A percentile compares a stretch with the other conserved stretches of the same genome.
Conservation (phyloP, 306 rosid species). For the Acacia melanoxylon region DNA sequence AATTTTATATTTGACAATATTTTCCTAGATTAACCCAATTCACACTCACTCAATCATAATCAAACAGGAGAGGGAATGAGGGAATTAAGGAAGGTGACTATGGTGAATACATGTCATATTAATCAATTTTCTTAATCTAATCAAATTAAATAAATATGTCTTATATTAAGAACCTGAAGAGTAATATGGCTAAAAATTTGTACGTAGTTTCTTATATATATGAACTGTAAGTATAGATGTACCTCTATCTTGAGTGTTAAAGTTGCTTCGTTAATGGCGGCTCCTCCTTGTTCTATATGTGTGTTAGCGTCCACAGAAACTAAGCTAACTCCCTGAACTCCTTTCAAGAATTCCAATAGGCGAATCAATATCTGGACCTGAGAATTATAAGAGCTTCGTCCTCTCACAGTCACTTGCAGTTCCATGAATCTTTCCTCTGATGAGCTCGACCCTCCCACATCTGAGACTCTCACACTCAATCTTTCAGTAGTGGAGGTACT, state of each 20-base stretch:
- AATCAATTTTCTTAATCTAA: too few relatives aligned
- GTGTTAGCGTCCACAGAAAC: not conserved
- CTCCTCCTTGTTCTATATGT: not conserved
- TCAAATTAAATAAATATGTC: too few relatives aligned
- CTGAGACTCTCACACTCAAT: not conserved
- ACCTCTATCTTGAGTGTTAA: not conserved
- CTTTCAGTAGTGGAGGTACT: not conserved
- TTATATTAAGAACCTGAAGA: too few relatives aligned
- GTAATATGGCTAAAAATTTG: not conserved
- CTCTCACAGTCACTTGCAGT: not conserved
- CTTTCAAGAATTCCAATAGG: conserved; percentile 1
- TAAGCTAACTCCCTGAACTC: not conserved
- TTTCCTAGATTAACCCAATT: too few relatives aligned
- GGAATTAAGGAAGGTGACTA: too few relatives aligned
- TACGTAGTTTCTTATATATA: not conserved
- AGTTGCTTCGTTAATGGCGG: not conserved
- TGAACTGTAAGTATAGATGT: not conserved
- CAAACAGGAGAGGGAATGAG: too few relatives aligned
- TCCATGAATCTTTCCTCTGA: not conserved
- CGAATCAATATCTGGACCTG: not conserved
- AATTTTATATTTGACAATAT: too few relatives aligned
- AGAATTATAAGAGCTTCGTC: not conserved
- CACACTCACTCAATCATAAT: too few relatives aligned
- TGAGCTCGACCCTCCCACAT: not conserved
- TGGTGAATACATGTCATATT: too few relatives aligned